Conservation (phyloP, 768 basidiomycete genomes). For the Chalciporus chontae region DNA sequence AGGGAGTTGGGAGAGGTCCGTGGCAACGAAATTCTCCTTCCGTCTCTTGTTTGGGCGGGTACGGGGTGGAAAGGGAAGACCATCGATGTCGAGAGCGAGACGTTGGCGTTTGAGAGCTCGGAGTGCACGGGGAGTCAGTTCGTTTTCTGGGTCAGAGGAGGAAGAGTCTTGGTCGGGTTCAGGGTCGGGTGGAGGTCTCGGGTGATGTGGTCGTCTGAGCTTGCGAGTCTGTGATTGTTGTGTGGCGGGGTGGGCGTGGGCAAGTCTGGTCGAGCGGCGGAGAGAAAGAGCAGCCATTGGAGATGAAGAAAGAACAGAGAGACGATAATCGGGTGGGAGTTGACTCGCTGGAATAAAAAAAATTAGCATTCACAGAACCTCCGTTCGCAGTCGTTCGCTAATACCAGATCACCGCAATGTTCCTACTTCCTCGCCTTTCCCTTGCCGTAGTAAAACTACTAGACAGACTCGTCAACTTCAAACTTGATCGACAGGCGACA, state of each 20-base stretch:
- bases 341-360: no score
- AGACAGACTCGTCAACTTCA: no score
- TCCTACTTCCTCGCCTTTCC: no score
- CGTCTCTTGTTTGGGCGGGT: constrained; percentile 20
- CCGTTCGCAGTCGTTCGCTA: no score
- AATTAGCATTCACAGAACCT: no score
- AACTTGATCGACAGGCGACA: no score
- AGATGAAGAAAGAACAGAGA: no score
- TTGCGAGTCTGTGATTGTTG: neutral
- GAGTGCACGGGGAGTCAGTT: constrained; percentile 33
- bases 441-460: no score
- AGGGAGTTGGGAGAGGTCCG: neutral
- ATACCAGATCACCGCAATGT: no score
- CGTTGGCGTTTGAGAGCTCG: constrained; percentile 33
- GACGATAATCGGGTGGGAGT: no score
- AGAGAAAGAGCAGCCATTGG: no score
- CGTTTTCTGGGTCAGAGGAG: constrained; percentile 25
- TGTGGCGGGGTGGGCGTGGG: constrained; percentile 15
- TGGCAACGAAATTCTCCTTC: constrained; percentile 15
- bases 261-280: constrained; percentile 27
- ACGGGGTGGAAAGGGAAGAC: constrained; percentile 17
- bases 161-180: constrained; percentile 19
- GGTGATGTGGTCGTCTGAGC: neutral
- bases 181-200: constrained; percentile 8
- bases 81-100: constrained; percentile 28